Base-by-base conservation (phyloP, 441 rosid species). In the Omphalea diandra region DNA sequence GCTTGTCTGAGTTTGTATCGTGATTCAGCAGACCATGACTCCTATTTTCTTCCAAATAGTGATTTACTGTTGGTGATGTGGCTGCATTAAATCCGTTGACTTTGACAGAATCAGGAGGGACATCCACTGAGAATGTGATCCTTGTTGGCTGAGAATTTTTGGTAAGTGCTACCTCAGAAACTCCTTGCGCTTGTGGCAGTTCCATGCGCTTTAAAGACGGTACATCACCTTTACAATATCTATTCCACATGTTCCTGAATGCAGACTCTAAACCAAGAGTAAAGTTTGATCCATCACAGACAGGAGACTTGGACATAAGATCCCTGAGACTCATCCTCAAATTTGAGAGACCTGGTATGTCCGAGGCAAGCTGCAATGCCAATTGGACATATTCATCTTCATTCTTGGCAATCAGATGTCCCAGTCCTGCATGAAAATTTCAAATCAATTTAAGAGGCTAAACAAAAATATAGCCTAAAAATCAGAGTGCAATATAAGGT, bases 351-450 rank as follows among this genome's bases (percentile, higher is more conserved):
- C 89, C 88, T 24, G 85, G 74, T 75, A 89, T 67, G 64, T 95
- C 96, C 4, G 93, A 87, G 46, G 99, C 98, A 80, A 95, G 76
- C 63, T 88, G 76, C 74, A 89, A 75, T 40, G 98, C 97, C 81
- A 83, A 74, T 77, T 84, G 83, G 47, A 95, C 94, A 76, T 95
- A 95, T 73, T 93, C 91, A 55, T 90, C 98, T 80, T 95, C 99
- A 61, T 79, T 77, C 84, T 85, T 85, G 31, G 96, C 98, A 46
- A 89, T 80, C 68, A 95, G 85, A 79, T 87, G 85, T 72, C 72
- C 87, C 69, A 95, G 76, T 33, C 99, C 99, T 95, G 85, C 73
- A 75, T 43, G 11, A 12, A 20, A 66, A 41, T 41, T 35, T 24
- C 9, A 5, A 53, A 47, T 61, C 44, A 69, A 64, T 22, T 27